These are phyloP conservation scores for Colletotrichum plurivorum DNA, from an alignment of 2,329 filamentous ascomycete species.

Conservation along the genomic window DNA sequence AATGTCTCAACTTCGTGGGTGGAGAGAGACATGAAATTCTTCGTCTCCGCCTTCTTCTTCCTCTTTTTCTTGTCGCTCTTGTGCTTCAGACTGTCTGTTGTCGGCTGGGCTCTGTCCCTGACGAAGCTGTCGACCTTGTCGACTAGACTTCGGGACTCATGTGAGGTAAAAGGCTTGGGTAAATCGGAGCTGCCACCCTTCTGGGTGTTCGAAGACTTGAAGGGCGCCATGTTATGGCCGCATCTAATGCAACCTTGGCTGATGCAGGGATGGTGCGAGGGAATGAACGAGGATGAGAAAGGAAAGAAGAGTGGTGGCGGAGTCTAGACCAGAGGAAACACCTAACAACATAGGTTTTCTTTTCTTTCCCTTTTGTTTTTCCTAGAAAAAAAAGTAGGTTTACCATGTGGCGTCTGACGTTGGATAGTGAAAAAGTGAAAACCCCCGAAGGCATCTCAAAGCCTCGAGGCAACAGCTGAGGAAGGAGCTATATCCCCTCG, in stretches of 20 bases:
- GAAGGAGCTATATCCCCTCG: background rate
- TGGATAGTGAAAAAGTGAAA: no score
- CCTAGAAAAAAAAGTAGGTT: no score
- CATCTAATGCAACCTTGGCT: background rate
- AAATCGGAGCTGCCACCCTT: background rate
- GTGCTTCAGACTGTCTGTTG: background rate
- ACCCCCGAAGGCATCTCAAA: no score
- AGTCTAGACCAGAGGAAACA: no score
- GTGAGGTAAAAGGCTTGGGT: background rate
- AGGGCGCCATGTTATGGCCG: slow-evolving; percentile 10
- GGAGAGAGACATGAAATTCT: background rate
- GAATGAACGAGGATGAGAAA: background rate
- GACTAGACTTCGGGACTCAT: background rate
- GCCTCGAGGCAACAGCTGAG: background rate
- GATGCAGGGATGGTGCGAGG: background rate
- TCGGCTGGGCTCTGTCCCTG: slow-evolving; percentile 6
- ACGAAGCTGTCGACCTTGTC: background rate
- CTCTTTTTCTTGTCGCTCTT: slow-evolving; percentile 5
- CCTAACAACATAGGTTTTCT: no score
- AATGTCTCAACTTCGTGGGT: background rate
- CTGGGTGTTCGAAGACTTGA: background rate
- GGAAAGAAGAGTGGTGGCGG: background rate
- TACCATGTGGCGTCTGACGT: no score
- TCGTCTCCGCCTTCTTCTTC: background rate
- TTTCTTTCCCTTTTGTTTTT: no score